phyloP scores from a whole-genome alignment of 176 grass and related monocot species.

The Oryza brachyantha region DNA sequence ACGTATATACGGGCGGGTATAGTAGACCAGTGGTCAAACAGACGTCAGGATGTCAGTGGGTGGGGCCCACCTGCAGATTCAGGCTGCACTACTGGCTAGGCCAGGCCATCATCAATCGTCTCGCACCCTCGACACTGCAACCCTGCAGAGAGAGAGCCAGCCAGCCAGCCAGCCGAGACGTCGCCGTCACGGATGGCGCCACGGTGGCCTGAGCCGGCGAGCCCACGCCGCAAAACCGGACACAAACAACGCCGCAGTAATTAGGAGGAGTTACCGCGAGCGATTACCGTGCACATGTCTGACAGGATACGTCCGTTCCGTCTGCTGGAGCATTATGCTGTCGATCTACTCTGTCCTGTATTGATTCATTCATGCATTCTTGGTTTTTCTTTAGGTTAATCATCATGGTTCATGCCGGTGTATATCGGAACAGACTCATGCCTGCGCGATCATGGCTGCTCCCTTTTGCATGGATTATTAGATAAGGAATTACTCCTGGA shows the following conservation, averaged over 20 bases:
- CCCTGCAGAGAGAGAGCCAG: not conserved
- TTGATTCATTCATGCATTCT: too few species aligned
- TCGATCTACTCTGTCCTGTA: too few species aligned
- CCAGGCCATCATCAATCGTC: not conserved
- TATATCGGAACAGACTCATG: not conserved
- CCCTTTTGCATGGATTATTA: not conserved
- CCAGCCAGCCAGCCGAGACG: not conserved
- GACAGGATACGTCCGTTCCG: too few species aligned
- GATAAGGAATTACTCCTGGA: too few species aligned
- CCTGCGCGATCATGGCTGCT: not conserved
- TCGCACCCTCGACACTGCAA: too few species aligned
- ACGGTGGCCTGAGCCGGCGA: not conserved
- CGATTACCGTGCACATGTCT: too few species aligned
- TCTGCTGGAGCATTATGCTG: too few species aligned
- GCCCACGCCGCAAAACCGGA: not conserved
- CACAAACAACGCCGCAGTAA: not conserved
- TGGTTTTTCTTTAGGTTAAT: not conserved
- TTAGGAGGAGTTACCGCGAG: not conserved
- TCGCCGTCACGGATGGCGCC: not conserved
- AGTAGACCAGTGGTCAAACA: slow-evolving; percentile 15
- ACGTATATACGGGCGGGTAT: too few species aligned
- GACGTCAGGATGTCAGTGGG: not conserved
- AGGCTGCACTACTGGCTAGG: not conserved
- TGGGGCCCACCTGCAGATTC: not conserved
- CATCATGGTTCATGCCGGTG: not conserved